These are phyloP conservation scores for Colletotrichum brevisporum DNA, from an alignment of 2,329 filamentous ascomycete species.

Conservation along the genomic window DNA sequence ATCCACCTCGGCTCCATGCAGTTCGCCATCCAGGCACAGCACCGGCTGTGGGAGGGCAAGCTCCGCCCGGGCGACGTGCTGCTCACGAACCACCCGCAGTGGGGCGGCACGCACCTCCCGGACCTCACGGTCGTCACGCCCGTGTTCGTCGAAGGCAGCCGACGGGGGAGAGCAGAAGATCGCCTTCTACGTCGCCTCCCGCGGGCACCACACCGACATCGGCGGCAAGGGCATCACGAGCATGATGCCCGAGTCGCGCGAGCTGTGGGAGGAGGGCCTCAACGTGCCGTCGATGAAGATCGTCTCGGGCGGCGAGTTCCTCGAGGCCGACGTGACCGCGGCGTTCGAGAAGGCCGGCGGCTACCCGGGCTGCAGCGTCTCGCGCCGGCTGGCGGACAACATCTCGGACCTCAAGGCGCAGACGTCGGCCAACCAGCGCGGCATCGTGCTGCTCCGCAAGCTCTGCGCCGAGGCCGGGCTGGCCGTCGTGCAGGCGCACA, in stretches of 20 bases:
- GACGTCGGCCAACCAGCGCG: conserved; percentile 59
- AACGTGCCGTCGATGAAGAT: conserved; percentile 55
- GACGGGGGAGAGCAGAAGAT: conserved; percentile 40
- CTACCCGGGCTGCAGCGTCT: conserved; percentile 54
- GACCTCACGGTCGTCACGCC: conserved; percentile 59
- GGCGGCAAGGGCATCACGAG: conserved; percentile 55
- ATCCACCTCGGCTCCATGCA: conserved; percentile 60
- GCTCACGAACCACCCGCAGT: conserved; percentile 55
- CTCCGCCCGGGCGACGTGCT: conserved; percentile 56
- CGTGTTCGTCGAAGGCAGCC: conserved; percentile 48
- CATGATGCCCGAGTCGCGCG: conserved; percentile 58
- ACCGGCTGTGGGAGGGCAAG: conserved; percentile 50
- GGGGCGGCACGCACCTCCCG: conserved; percentile 57
- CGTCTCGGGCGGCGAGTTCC: conserved; percentile 53
- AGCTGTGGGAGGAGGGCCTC: conserved; percentile 61
- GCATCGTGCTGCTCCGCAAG: conserved; percentile 51
- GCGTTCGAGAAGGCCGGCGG: conserved; percentile 51
- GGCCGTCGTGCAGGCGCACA: conserved; percentile 52
- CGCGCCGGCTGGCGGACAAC: conserved; percentile 56
- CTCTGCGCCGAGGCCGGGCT: conserved; percentile 53
- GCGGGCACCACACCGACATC: conserved; percentile 58
- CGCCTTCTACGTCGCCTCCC: conserved; percentile 55
- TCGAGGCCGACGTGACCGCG: conserved; percentile 50
- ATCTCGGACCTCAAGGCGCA: conserved; percentile 60
- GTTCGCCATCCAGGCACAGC: conserved; percentile 56